Evolutionary conservation across 129 eudicot species (phyloP), one percentile per base, ranked within the genome.

Genomic region (Tagetes patula): DNA sequence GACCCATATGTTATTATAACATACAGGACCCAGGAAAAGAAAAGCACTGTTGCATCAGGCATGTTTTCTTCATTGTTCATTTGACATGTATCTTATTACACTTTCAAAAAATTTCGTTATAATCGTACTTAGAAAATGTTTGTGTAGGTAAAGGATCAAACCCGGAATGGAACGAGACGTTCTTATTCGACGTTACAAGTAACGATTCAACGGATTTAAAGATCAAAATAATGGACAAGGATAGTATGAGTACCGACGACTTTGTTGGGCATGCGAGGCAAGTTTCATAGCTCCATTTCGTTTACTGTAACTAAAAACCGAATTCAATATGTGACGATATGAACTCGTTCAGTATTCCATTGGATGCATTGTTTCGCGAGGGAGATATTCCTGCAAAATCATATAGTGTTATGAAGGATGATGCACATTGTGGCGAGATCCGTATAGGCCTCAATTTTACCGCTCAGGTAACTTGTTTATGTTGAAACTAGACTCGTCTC

Each of bases 111-210:
- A 46, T 3, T 1, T 46, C 10, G 52, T 46, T 46, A 0, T 47
- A 47, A 9, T 11, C 52, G 1, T 8, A 2, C 12, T 1, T 8
- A 10, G 0, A 13, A 14, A 20, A 54, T 20, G 34, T 5, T 54
- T 27, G 10, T 54, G 60, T 54, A 87, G 96, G 85, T 43, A 71
- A 77, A 58, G 96, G 95, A 4, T 73, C 87, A 12, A 61, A 34
- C 45, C 96, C 96, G 0, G 83, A 84, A 64, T 90, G 96, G 96
- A 82, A 90, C 34, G 94, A 87, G 78, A 85, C 91, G 10, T 90
- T 90, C 74, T 42, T 87, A 72, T 90, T 90, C 67, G 67, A 80
- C 6, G 63, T 87, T 71, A 71, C 87, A 0, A 71, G 71, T 39
- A 76, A 73, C 30, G 87, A 73, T 53, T 43, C 78, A 0, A 2